Conservation (phyloP, 768 basidiomycete genomes). For the Polyporus arcularius region DNA sequence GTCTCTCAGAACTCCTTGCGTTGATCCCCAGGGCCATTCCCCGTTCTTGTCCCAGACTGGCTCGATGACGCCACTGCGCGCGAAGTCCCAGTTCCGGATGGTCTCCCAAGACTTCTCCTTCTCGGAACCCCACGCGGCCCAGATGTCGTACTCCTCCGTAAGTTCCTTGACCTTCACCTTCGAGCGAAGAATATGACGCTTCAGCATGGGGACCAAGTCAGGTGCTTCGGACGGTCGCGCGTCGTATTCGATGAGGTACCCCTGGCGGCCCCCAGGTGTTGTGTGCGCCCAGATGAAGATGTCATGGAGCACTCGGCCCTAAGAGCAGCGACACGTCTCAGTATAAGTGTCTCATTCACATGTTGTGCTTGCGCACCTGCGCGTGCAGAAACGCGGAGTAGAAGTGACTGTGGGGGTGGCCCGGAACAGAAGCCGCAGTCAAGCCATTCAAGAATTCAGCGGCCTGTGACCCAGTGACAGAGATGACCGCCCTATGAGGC, state of each 20-base stretch:
- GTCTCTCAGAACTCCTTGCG: constrained; percentile 57
- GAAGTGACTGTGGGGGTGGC: constrained; percentile 19
- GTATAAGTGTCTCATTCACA: not conserved
- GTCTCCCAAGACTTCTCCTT: constrained; percentile 41
- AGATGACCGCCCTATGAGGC: constrained; percentile 65
- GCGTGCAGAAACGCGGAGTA: constrained; percentile 32
- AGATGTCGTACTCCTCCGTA: constrained; percentile 76
- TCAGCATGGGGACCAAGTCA: constrained; percentile 69
- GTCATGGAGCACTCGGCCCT: constrained; percentile 89
- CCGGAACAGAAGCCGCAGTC: constrained; percentile 27
- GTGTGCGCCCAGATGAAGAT: constrained; percentile 76
- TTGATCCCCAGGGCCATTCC: constrained; percentile 62
- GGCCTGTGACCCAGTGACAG: constrained; percentile 80
- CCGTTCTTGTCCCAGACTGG: constrained; percentile 60
- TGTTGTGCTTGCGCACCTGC: constrained; percentile 18
- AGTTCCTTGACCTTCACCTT: constrained; percentile 85
- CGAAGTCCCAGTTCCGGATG: constrained; percentile 50
- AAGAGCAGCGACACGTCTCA: not conserved
- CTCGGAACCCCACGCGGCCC: constrained; percentile 74
- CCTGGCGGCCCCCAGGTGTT: constrained; percentile 42
- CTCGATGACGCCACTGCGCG: constrained; percentile 76
- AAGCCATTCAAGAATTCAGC: constrained; percentile 62
- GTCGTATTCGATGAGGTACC: constrained; percentile 76
- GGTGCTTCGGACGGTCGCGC: constrained; percentile 57
- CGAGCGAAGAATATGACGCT: constrained; percentile 83